These are phyloP conservation scores for Vanilla planifolia DNA, from an alignment of 106 monocot species.

Conservation along the genomic window DNA sequence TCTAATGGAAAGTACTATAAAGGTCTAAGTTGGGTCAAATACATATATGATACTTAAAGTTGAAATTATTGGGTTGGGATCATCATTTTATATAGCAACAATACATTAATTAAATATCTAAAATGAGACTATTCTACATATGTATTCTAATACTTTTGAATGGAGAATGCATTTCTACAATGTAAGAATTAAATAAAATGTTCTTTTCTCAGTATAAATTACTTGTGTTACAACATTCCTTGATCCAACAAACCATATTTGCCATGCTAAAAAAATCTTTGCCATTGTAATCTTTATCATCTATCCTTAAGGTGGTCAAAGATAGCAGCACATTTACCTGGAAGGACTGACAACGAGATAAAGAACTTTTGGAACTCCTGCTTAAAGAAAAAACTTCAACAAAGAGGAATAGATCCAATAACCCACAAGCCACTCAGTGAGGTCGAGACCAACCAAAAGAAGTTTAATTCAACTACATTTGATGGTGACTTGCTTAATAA, in stretches of 20 bases:
- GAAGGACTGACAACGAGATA: conserved; percentile 56
- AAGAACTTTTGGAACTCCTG: conserved; percentile 59
- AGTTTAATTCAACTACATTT: background rate
- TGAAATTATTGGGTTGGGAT: too few species aligned
- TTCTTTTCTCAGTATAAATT: background rate
- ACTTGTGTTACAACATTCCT: too few species aligned
- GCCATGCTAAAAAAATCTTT: background rate
- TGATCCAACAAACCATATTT: too few species aligned
- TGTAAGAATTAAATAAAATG: background rate
- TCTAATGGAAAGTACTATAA: too few species aligned
- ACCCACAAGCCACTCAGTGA: conserved; percentile 34
- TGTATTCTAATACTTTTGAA: too few species aligned
- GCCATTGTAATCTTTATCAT: background rate
- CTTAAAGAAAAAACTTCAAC: conserved; percentile 53
- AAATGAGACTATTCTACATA: too few species aligned
- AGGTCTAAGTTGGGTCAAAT: too few species aligned
- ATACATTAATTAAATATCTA: too few species aligned
- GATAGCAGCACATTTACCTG: conserved; percentile 45
- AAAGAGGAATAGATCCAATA: conserved; percentile 40
- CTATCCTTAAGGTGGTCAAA: conserved; percentile 39
- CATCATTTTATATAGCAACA: too few species aligned
- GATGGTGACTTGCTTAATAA: conserved; percentile 1
- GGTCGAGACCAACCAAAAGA: background rate
- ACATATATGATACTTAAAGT: too few species aligned
- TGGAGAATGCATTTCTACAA: background rate